These are phyloP conservation scores for Thuja plicata DNA, from an alignment of 83 land plant genomes.

Conservation along the genomic window DNA sequence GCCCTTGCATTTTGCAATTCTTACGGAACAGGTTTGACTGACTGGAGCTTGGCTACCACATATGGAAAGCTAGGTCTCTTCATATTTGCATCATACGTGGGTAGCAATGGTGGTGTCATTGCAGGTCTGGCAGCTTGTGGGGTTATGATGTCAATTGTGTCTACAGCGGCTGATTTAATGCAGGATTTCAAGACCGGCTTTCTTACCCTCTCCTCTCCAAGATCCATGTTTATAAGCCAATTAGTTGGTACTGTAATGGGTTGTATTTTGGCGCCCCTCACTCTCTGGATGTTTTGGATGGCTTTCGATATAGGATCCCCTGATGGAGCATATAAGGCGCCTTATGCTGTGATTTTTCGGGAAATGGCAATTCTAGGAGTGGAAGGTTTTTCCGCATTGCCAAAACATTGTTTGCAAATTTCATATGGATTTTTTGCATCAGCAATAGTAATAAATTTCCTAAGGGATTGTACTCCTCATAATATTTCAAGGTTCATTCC, in stretches of 20 bases:
- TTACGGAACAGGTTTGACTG: slow-evolving; percentile 77
- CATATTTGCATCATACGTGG: slow-evolving; percentile 65
- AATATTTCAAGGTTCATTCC: slow-evolving; percentile 64
- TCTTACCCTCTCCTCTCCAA: slow-evolving; percentile 72
- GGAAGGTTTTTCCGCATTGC: slow-evolving; percentile 73
- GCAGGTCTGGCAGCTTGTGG: slow-evolving; percentile 83
- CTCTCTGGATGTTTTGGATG: slow-evolving; percentile 78
- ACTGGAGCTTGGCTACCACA: slow-evolving; percentile 71
- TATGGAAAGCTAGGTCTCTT: slow-evolving; percentile 82
- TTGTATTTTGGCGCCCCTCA: slow-evolving; percentile 74
- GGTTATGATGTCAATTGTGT: slow-evolving; percentile 84
- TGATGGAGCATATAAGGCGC: slow-evolving; percentile 77
- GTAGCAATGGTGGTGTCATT: slow-evolving; percentile 66
- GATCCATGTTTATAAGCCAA: slow-evolving; percentile 83
- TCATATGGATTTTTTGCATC: slow-evolving; percentile 58
- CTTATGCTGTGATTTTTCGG: slow-evolving; percentile 75
- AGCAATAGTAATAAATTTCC: slow-evolving; percentile 55
- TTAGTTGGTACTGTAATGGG: slow-evolving; percentile 72
- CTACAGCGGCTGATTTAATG: slow-evolving; percentile 83
- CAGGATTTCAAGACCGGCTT: slow-evolving; percentile 83
- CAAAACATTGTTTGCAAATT: slow-evolving; percentile 68
- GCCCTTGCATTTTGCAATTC: slow-evolving; percentile 86
- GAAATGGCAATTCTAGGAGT: slow-evolving; percentile 83
- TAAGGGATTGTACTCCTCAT: slow-evolving; percentile 58
- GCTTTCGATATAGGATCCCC: slow-evolving; percentile 81